Evolutionary conservation across 805 yeast species (phyloP), one percentile per base, ranked within the genome.

Genomic region (Metschnikowia amazonensis): DNA sequence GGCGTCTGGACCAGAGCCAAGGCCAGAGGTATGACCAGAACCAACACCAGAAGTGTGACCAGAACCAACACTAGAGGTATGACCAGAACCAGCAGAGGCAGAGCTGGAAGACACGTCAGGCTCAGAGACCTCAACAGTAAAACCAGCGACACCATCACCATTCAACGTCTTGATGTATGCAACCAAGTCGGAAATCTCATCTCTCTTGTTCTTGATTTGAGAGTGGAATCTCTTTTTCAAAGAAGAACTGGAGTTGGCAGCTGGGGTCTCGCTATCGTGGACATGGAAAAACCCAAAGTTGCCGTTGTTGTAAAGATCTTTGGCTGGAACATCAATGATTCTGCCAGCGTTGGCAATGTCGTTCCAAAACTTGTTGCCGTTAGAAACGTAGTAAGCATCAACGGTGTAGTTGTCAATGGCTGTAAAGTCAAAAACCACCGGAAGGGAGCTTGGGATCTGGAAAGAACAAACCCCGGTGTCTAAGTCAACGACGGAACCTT

Each of bases 381-480:
- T 42, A 11, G 51, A 23, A 30, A 62, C 55, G 58, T 70, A 70
- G 67, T 66, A 69, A 57, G 65, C 68, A 42, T 63, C 63, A 43
- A 56, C 65, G 28, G 53, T 48, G 60, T 62, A 69, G 51, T 69
- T 64, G 32, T 66, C 65, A 23, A 46, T 42, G 38, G 63, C 56
- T 17, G 28, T 49, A 56, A 54, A 68, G 30, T 54, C 53, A 53
- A 66, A 68, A 27, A 36, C 28, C 16, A 51, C 57, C 33, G 71
- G 67, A 39, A 50, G 61, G 24, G 40, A 5, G 2, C 52, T 42
- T 47, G 72, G 72, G 42, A 70, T 49, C 18, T 63, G 49, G 65
- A 69, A 69, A 37, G 67, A 63, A 60, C 75, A 70, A 6, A 45
- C 46, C 47, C 72, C 75, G 35, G 74, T 63, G 45, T 63, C 74